Conservation (phyloP, 2,329 filamentous ascomycete genomes). For the Akanthomyces lecanii region DNA sequence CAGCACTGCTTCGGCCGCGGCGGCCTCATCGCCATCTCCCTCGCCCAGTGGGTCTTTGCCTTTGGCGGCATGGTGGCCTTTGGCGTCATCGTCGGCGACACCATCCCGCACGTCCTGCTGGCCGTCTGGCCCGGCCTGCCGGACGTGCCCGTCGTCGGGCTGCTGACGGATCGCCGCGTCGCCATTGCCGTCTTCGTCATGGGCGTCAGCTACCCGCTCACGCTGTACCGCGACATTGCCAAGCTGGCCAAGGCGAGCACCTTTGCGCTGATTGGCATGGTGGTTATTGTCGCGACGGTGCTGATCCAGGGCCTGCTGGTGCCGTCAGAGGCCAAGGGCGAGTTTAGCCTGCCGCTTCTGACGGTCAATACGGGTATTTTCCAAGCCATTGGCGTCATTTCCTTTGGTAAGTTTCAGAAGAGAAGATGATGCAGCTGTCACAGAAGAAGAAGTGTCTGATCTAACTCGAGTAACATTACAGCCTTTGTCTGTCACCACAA, state of each 20-base stretch:
- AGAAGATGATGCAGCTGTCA: too few species aligned
- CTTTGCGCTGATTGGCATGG: conserved; percentile 88
- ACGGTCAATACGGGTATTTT: conserved; percentile 86
- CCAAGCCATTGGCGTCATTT: conserved; percentile 95
- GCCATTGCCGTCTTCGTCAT: conserved; percentile 86
- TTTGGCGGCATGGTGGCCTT: conserved; percentile 99
- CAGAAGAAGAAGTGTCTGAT: background rate
- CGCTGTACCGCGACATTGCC: conserved; percentile 91
- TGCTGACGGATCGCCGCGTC: conserved; percentile 75
- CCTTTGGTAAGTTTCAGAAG: conserved; percentile 64
- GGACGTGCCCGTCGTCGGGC: conserved; percentile 70
- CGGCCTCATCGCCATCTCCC: conserved; percentile 78
- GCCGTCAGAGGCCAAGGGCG: conserved; percentile 66
- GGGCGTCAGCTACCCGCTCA: conserved; percentile 84
- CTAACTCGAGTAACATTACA: conserved; percentile 18
- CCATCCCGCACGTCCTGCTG: conserved; percentile 82
- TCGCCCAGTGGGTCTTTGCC: conserved; percentile 97
- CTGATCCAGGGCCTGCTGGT: conserved; percentile 77
- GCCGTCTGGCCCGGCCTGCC: conserved; percentile 75
- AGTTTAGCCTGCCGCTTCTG: conserved; percentile 64
- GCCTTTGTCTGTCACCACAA: conserved; percentile 83
- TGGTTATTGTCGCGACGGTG: conserved; percentile 82
- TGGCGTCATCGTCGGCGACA: conserved; percentile 94
- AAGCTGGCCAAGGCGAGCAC: conserved; percentile 98
- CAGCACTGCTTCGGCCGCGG: conserved; percentile 89